Percentiles rank a stretch among this genome's conserved stretches.
phyloP scores from a whole-genome alignment of 2,329 filamentous ascomycete species.

The Diaporthe caulivora region DNA sequence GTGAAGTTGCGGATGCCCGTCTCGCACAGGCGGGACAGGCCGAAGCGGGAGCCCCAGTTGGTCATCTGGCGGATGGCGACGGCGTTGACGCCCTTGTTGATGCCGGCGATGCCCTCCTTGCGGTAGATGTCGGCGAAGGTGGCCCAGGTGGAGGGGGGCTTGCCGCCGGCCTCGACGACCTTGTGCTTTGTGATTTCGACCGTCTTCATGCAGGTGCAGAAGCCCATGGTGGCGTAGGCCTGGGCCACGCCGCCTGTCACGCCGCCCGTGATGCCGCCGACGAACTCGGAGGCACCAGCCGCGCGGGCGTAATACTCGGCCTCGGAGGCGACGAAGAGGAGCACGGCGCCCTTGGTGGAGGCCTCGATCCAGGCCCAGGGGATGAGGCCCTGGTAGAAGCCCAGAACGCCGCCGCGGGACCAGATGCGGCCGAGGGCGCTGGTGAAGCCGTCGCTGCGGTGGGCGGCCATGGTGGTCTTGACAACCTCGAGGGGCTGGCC shows the following conservation, averaged over 20 bases:
- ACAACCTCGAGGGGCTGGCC: conserved; percentile 93
- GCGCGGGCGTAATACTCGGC: conserved; percentile 93
- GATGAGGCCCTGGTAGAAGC: conserved; percentile 99
- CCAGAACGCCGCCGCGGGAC: conserved; percentile 91
- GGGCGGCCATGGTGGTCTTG: conserved; percentile 99
- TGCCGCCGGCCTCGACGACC: conserved; percentile 83
- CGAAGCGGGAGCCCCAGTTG: conserved; percentile 98
- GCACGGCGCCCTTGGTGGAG: conserved; percentile 98
- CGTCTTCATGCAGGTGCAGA: conserved; percentile 99
- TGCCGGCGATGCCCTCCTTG: conserved; percentile 91
- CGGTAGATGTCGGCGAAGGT: conserved; percentile 99
- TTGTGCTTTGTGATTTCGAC: conserved; percentile 99
- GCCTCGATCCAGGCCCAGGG: conserved; percentile 99
- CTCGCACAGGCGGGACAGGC: conserved; percentile 92
- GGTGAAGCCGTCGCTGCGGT: conserved; percentile 88
- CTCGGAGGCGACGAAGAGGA: conserved; percentile 98
- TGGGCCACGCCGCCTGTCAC: conserved; percentile 96
- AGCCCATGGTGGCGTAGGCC: conserved; percentile 99
- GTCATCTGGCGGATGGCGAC: conserved; percentile 99
- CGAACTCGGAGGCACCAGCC: conserved; percentile 87
- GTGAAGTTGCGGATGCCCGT: conserved; percentile 83
- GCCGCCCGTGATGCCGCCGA: conserved; percentile 89
- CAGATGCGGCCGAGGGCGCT: conserved; percentile 89
- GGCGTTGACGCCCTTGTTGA: conserved; percentile 99
- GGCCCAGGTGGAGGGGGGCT: conserved; percentile 89